Conservation (phyloP, 192 early-diverging fungal genomes). For the Piromyces finnis region DNA sequence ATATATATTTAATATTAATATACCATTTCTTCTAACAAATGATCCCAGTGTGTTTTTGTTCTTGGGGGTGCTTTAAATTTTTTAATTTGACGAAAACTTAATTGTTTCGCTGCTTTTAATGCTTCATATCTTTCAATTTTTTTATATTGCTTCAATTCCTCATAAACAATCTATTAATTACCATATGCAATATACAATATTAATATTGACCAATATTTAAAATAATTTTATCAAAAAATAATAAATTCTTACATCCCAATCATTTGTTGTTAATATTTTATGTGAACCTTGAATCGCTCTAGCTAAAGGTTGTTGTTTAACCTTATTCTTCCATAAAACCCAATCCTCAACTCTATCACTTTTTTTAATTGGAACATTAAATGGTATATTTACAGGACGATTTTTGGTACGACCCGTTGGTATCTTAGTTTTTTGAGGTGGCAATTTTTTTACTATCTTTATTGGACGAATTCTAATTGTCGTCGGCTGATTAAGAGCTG, state of each 20-base stretch:
- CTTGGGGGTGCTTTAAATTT: constrained; percentile 31
- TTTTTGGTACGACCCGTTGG: not conserved
- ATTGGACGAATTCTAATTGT: not conserved
- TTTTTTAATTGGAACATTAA: not conserved
- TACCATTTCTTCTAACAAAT: constrained; percentile 63
- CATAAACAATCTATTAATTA: constrained; percentile 33
- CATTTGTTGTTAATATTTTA: constrained; percentile 48
- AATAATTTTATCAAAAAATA: too few species aligned
- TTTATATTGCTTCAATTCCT: constrained; percentile 48
- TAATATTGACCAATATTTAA: too few species aligned
- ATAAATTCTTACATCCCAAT: constrained; percentile 44
- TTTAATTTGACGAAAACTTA: constrained; percentile 60
- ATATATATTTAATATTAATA: too few species aligned
- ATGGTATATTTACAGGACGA: not conserved
- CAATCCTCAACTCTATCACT: not conserved
- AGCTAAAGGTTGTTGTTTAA: not conserved
- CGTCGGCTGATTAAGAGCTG: not conserved
- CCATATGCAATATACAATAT: too few species aligned
- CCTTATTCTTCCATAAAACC: not conserved
- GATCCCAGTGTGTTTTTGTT: constrained; percentile 54
- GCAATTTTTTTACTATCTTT: not conserved
- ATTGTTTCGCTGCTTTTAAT: constrained; percentile 44
- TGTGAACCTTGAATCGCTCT: not conserved
- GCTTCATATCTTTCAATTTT: constrained; percentile 48
- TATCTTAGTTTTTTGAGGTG: not conserved